Evolutionary conservation across 495 filamentous ascomycete species (phyloP).

Genomic region (Neurospora sp.): DNA sequence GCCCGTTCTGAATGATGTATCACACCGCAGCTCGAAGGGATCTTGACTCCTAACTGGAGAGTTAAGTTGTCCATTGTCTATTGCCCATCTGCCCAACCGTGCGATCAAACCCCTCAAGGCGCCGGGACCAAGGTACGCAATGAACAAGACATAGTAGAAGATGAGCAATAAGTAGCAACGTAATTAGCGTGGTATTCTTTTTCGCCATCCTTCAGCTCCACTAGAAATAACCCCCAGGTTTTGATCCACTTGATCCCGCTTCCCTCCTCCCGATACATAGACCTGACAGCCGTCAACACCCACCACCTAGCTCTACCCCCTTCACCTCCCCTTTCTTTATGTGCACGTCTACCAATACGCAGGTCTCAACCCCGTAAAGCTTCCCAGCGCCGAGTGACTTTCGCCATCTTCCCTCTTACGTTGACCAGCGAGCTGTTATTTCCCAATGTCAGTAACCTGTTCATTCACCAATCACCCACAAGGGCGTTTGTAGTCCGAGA

Average conservation of each 20-base stretch:
- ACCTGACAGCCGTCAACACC: neutral
- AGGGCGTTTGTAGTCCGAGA: neutral
- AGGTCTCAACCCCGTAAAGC: conserved; percentile 59
- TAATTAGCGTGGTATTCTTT: neutral
- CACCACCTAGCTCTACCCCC: neutral
- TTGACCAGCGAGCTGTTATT: conserved; percentile 54
- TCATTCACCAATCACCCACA: neutral
- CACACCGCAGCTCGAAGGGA: no score
- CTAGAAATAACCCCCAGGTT: neutral
- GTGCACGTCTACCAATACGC: conserved; percentile 49
- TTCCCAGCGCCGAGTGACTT: conserved; percentile 45
- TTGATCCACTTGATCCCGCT: neutral
- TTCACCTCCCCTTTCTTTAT: neutral
- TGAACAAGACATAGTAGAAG: neutral
- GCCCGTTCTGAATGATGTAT: no score
- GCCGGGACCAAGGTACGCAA: no score
- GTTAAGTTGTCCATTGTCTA: no score
- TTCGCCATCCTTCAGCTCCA: conserved; percentile 2
- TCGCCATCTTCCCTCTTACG: conserved; percentile 61
- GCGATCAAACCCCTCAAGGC: no score
- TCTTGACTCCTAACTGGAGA: no score
- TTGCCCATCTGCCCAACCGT: no score
- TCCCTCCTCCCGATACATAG: neutral
- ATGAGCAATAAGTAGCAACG: neutral
- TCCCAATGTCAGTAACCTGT: neutral